Percentiles rank a stretch among this genome's conserved stretches.
These are phyloP conservation scores for Marchantia polymorpha DNA, from an alignment of 225 moss, liverwort and hornwort genomes.

Conservation along the genomic window DNA sequence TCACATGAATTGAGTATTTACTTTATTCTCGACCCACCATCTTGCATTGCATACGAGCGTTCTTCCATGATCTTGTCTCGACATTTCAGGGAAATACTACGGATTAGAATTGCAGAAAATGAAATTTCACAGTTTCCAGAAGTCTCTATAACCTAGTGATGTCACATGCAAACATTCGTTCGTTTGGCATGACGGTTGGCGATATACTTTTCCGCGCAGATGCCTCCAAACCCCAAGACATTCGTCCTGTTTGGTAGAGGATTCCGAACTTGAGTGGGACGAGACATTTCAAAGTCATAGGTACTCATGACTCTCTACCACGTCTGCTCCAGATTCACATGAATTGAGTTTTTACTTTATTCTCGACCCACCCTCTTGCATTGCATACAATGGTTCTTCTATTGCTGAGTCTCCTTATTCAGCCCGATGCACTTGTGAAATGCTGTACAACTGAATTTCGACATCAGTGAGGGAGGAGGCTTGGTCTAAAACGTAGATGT, in stretches of 20 bases:
- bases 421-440: no score
- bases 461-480: not conserved
- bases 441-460: not conserved
- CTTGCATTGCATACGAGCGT: not conserved
- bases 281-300: not conserved
- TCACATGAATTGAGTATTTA: not conserved
- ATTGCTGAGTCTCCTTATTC: no score
- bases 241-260: not conserved
- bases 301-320: not conserved
- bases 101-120: no score
- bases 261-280: not conserved
- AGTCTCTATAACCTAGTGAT: no score
- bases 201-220: not conserved
- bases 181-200: not conserved
- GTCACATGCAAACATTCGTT: no score
- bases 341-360: not conserved
- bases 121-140: no score
- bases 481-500: no score
- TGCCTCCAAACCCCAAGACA: not conserved
- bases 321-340: not conserved
- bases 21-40: not conserved
- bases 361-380: not conserved
- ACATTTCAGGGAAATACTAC: no score
- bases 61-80: no score
- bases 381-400: not conserved